phyloP scores from a whole-genome alignment of 2,329 filamentous ascomycete species.

The Ramichloridium luteum region DNA sequence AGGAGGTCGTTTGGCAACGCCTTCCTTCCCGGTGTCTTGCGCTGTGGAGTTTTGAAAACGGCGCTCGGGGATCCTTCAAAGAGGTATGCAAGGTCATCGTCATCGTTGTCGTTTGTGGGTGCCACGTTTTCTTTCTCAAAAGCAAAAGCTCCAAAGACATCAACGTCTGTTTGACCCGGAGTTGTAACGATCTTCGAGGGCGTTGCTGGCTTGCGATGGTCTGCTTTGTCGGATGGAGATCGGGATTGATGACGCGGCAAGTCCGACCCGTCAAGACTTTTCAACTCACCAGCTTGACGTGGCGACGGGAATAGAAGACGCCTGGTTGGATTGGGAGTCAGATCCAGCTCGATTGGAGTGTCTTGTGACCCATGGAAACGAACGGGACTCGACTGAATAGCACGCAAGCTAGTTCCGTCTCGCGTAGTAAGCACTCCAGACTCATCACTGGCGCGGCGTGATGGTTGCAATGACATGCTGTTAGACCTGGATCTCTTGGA shows the following conservation, averaged over 20 bases:
- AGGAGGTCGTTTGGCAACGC: conserved; percentile 36
- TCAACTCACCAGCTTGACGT: conserved; percentile 50
- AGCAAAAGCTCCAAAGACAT: conserved; percentile 27
- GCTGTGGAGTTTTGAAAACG: conserved; percentile 42
- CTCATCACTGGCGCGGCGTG: conserved; percentile 16
- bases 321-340: conserved; percentile 52
- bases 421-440: conserved; percentile 15
- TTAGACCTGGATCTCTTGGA: conserved; percentile 34
- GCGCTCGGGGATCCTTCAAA: conserved; percentile 52
- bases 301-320: conserved; percentile 68
- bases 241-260: conserved; percentile 2
- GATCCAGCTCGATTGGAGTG: conserved; percentile 38
- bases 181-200: conserved; percentile 9
- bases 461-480: conserved; percentile 32
- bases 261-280: conserved; percentile 43
- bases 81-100: conserved; percentile 44
- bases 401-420: conserved; percentile 34
- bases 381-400: conserved; percentile 50
- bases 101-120: conserved; percentile 33
- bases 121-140: conserved; percentile 48
- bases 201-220: neutral
- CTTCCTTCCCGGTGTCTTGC: conserved; percentile 50
- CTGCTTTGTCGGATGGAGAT: conserved; percentile 2
- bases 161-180: conserved; percentile 12
- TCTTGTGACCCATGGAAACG: conserved; percentile 37